These are phyloP conservation scores for Chaetothyriales sp. DNA, from an alignment of 2,329 filamentous ascomycete species.

Conservation along the genomic window DNA sequence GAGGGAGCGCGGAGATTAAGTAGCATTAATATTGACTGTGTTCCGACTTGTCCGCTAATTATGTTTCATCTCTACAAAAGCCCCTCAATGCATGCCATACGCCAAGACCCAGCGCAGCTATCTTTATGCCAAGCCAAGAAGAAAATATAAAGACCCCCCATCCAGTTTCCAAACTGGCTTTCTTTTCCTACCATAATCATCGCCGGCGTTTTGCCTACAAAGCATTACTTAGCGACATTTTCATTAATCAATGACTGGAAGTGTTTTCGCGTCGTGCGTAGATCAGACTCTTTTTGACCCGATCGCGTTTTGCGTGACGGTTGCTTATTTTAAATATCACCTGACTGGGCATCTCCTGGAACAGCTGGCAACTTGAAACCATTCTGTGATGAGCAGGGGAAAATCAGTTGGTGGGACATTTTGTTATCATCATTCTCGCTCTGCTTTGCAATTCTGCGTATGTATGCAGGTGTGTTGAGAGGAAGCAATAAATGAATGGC, in stretches of 20 bases:
- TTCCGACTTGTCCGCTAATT: not conserved
- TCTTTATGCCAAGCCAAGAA: too few species aligned
- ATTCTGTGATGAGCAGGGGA: slow-evolving; percentile 20
- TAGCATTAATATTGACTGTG: too few species aligned
- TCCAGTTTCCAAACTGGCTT: slow-evolving; percentile 14
- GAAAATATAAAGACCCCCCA: not conserved
- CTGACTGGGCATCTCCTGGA: slow-evolving; percentile 18
- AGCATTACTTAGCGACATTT: not conserved
- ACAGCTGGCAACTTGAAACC: slow-evolving; percentile 13
- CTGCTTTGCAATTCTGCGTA: not conserved
- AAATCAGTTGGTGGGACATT: slow-evolving; percentile 20
- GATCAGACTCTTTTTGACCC: not conserved
- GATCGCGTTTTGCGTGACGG: slow-evolving; percentile 1
- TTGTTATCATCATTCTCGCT: not conserved
- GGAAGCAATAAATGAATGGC: not conserved
- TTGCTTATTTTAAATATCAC: slow-evolving; percentile 10
- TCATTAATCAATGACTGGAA: not conserved
- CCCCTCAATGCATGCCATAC: not conserved
- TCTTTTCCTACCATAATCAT: slow-evolving; percentile 15
- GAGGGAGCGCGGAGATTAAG: not conserved
- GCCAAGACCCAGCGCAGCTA: not conserved
- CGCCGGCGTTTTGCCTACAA: slow-evolving; percentile 13
- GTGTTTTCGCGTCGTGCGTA: not conserved
- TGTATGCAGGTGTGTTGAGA: not conserved
- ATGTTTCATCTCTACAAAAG: not conserved